Percentiles rank a stretch among this genome's conserved stretches.
Conservation (phyloP, 1,284 basidiomycete genomes). For the Naganishia sp. region DNA sequence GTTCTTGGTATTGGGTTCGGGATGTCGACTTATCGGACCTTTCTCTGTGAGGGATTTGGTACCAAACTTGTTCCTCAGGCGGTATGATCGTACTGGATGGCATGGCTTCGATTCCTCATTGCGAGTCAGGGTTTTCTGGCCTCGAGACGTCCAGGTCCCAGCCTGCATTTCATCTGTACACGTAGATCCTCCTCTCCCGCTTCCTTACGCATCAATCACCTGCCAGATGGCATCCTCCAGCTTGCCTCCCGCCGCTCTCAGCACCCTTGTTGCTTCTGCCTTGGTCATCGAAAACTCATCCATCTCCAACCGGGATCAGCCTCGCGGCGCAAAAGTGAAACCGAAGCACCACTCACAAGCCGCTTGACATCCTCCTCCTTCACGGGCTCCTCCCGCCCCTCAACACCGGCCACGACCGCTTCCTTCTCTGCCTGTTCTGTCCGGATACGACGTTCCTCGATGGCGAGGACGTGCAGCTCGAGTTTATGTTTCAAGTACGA, state of each 20-base stretch:
- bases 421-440: slow-evolving; percentile 16
- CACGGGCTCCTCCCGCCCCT: slow-evolving; percentile 17
- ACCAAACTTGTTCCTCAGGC: too few relatives aligned
- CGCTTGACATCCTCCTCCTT: slow-evolving; percentile 24
- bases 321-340: neutral
- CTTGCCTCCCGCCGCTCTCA: slow-evolving; percentile 10
- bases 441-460: slow-evolving; percentile 22
- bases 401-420: slow-evolving; percentile 2
- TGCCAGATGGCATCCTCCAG: slow-evolving; percentile 13
- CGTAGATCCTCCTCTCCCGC: neutral
- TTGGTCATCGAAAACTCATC: slow-evolving; percentile 17
- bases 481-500: slow-evolving; percentile 27
- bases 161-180: too few relatives aligned
- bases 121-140: too few relatives aligned
- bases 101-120: too few relatives aligned
- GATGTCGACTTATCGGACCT: neutral
- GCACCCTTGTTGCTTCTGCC: slow-evolving; percentile 3
- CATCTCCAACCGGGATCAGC: neutral
- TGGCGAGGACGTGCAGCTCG: slow-evolving; percentile 19
- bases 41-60: too few relatives aligned
- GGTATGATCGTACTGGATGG: too few relatives aligned
- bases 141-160: too few relatives aligned
- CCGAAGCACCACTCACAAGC: neutral
- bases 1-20: neutral
- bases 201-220: slow-evolving; percentile 8